Evolutionary conservation across 371 early-diverging fungal species (phyloP), one percentile per base, ranked within the genome.

Genomic region (Capillidium heterosporum): DNA sequence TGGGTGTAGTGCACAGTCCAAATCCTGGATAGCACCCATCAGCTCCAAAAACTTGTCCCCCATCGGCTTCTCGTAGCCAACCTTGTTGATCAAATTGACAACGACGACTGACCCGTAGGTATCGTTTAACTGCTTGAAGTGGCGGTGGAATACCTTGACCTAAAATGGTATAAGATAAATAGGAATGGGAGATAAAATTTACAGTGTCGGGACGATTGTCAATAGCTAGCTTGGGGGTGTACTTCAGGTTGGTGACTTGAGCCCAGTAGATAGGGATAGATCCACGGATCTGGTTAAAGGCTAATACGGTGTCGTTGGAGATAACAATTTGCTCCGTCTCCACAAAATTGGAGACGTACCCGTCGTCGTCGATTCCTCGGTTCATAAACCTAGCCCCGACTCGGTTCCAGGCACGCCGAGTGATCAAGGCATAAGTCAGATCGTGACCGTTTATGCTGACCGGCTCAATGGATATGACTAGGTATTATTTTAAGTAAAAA

Each of bases 191-290:
- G 73, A 49, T 43, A 56, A 11, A 5, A 59, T 70, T 67, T 71
- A 88, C 87, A 59, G 81, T 80, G 48, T 76, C 70, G 41, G 75
- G 71, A 47, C 71, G 69, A 28, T 76, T 76, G 47, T 80, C 78
- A 31, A 95, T 65, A 62, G 79, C 77, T 39, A 94, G 76, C 39
- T 75, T 72, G 2, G 99, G 99, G 21, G 84, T 85, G 62, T 99
- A 99, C 50, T 84, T 81, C 61, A 88, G 74, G 59, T 88, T 89
- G 63, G 87, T 83, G 51, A 84, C 72, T 66, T 99, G 99, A 19
- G 79, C 70, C 99, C 99, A 99, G 60, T 75, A 87, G 17, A 99
- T 67, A 21, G 99, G 99, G 61, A 99, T 93, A 0, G 96, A 95
- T 2, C 99, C 99, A 49, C 99, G 81, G 1, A 91, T 83, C 64